These are phyloP conservation scores for Moesziomyces parantarcticus DNA, from an alignment of 1,284 basidiomycete genomes.

Conservation along the genomic window DNA sequence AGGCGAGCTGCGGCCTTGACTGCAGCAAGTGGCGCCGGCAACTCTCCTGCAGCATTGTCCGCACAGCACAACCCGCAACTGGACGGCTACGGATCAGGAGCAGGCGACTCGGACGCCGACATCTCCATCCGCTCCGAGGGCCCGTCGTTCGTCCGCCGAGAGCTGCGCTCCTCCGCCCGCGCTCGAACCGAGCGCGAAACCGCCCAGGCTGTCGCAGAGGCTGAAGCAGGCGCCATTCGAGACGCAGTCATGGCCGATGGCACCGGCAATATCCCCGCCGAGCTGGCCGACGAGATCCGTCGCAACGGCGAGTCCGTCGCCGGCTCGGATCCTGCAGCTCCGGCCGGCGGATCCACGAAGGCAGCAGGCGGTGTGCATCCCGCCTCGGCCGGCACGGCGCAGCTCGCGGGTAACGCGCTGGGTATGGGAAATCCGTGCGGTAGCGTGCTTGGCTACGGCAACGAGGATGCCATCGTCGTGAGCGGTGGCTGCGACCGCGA, in stretches of 20 bases:
- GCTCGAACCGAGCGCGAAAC: conserved; percentile 13
- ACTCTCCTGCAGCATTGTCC: conserved; percentile 4
- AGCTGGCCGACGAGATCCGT: conserved; percentile 35
- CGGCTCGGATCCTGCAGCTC: neutral
- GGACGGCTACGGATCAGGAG: conserved; percentile 22
- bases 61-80: neutral
- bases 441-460: conserved; percentile 75
- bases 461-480: conserved; percentile 79
- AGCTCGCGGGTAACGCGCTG: conserved; percentile 31
- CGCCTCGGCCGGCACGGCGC: conserved; percentile 13
- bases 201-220: conserved; percentile 48
- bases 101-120: conserved; percentile 37
- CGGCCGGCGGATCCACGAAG: neutral
- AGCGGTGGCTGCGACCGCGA: conserved; percentile 91
- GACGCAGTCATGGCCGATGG: conserved; percentile 55
- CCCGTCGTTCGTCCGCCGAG: conserved; percentile 13
- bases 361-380: conserved; percentile 1
- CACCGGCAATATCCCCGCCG: conserved; percentile 30
- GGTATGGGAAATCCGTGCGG: conserved; percentile 57
- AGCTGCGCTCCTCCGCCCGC: conserved; percentile 17
- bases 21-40: neutral
- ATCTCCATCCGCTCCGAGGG: conserved; percentile 36
- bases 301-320: conserved; percentile 22
- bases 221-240: conserved; percentile 45
- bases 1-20: conserved; percentile 18